A percentile compares a stretch with the other conserved stretches of the same genome.
Evolutionary conservation across 2,329 filamentous ascomycete genomes (phyloP).

Genomic region (Elsinoe australis): DNA sequence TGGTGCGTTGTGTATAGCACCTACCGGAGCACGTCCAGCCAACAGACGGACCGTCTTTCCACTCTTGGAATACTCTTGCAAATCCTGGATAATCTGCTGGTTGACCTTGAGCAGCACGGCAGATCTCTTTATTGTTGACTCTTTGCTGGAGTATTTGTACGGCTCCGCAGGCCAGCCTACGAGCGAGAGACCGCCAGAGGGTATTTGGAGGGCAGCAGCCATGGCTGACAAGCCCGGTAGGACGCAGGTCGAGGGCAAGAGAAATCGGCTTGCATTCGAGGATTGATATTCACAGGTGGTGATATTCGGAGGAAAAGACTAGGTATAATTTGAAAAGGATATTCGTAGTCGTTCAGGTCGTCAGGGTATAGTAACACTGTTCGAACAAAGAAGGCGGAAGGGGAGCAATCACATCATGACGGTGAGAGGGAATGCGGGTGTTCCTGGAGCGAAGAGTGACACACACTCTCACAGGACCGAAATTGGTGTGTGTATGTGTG

Average conservation of each 20-base stretch:
- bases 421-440: background rate
- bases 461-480: background rate
- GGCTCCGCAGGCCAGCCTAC: slow-evolving; percentile 22
- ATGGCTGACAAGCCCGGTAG: slow-evolving; percentile 19
- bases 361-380: slow-evolving; percentile 4
- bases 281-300: too few relatives aligned
- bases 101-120: slow-evolving; percentile 29
- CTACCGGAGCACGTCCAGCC: slow-evolving; percentile 31
- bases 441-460: background rate
- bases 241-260: background rate
- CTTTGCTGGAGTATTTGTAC: slow-evolving; percentile 17
- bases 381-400: background rate
- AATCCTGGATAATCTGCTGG: slow-evolving; percentile 28
- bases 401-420: slow-evolving; percentile 16
- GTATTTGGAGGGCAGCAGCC: slow-evolving; percentile 21
- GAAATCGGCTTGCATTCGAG: slow-evolving; percentile 7
- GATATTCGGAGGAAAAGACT: background rate
- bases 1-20: slow-evolving; percentile 18
- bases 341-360: background rate
- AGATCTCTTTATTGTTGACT: slow-evolving; percentile 18
- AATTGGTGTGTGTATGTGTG: background rate
- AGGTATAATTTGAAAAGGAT: too few relatives aligned
- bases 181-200: slow-evolving; percentile 25
- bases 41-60: slow-evolving; percentile 28
- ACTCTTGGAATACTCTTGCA: slow-evolving; percentile 26